phyloP scores from a whole-genome alignment of 352 stramenopile genomes.

The Phytophthora pistaciae region DNA sequence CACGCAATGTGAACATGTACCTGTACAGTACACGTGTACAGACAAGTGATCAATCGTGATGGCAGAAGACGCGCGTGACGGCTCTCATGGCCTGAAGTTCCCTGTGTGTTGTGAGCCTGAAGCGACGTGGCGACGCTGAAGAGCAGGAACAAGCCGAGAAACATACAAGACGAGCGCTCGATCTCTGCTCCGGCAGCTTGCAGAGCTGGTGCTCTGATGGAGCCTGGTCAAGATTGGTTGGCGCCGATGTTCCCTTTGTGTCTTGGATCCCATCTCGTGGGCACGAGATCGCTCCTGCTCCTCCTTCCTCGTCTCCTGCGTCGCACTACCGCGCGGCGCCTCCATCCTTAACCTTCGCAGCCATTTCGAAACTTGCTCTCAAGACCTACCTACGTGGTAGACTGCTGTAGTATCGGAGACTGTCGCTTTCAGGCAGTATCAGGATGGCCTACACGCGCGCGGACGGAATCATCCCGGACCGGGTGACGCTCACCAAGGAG shows the following conservation, averaged over 20 bases:
- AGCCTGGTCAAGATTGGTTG: constrained; percentile 33
- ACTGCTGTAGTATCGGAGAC: too few species aligned
- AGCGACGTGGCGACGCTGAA: constrained; percentile 19
- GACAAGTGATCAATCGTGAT: too few species aligned
- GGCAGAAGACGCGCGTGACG: too few species aligned
- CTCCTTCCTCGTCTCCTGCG: constrained; percentile 9
- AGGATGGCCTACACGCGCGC: constrained; percentile 35
- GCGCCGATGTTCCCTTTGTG: constrained; percentile 1
- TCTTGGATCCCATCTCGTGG: constrained; percentile 9
- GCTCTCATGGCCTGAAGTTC: too few species aligned
- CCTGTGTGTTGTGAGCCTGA: not conserved
- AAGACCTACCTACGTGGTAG: too few species aligned
- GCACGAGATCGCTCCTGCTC: constrained; percentile 8
- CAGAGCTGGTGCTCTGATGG: constrained; percentile 1
- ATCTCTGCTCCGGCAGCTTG: constrained; percentile 26
- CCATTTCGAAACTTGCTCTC: constrained; percentile 38
- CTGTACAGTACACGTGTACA: too few species aligned
- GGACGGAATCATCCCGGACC: constrained; percentile 31
- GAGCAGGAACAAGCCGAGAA: constrained; percentile 30
- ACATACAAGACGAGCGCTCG: constrained; percentile 16
- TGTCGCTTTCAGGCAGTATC: not conserved
- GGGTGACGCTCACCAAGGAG: constrained; percentile 43
- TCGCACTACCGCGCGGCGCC: not conserved
- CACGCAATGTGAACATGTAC: too few species aligned
- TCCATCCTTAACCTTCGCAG: constrained; percentile 9